A percentile compares a stretch with the other conserved stretches of the same genome.
These are phyloP conservation scores for Glycine soja DNA, from an alignment of 306 rosid genomes.

Conservation along the genomic window DNA sequence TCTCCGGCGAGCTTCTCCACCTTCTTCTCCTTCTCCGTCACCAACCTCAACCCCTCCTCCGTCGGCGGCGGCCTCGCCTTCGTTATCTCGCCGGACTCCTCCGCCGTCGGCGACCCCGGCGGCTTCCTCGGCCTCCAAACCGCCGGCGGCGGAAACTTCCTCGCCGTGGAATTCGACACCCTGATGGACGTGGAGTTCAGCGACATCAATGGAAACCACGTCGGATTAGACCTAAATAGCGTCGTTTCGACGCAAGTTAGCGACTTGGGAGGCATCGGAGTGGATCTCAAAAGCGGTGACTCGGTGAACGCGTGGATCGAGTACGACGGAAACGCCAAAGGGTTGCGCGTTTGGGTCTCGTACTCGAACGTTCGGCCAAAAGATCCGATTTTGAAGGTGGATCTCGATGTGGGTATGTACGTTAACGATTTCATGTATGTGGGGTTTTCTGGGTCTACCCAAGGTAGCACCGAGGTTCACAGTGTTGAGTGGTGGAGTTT, in stretches of 20 bases:
- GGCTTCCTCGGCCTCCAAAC: constrained; percentile 66
- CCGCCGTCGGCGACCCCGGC: constrained; percentile 64
- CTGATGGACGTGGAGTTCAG: constrained; percentile 82
- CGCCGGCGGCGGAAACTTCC: constrained; percentile 42
- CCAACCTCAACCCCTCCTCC: constrained; percentile 82
- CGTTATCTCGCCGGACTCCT: constrained; percentile 66
- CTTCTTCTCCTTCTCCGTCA: constrained; percentile 77
- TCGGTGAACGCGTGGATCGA: constrained; percentile 81
- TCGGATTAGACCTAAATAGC: constrained; percentile 78
- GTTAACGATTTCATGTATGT: constrained; percentile 82
- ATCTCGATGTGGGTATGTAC: constrained; percentile 70
- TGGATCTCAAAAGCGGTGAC: constrained; percentile 84
- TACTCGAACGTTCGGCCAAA: constrained; percentile 82
- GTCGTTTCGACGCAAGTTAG: constrained; percentile 64
- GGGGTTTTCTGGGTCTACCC: constrained; percentile 90
- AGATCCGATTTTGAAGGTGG: constrained; percentile 67
- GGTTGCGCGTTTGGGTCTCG: constrained; percentile 67
- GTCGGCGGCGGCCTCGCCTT: constrained; percentile 91
- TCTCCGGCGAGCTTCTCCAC: constrained; percentile 70
- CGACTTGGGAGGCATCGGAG: constrained; percentile 61
- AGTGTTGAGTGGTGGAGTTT: constrained; percentile 90
- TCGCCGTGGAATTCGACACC: constrained; percentile 89
- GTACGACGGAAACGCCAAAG: constrained; percentile 60
- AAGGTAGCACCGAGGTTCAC: constrained; percentile 89
- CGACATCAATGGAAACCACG: constrained; percentile 89